Percentiles rank a stretch among this genome's conserved stretches.
Conservation (phyloP, 164 flowering plant genomes). For the Liquidambar formosana region DNA sequence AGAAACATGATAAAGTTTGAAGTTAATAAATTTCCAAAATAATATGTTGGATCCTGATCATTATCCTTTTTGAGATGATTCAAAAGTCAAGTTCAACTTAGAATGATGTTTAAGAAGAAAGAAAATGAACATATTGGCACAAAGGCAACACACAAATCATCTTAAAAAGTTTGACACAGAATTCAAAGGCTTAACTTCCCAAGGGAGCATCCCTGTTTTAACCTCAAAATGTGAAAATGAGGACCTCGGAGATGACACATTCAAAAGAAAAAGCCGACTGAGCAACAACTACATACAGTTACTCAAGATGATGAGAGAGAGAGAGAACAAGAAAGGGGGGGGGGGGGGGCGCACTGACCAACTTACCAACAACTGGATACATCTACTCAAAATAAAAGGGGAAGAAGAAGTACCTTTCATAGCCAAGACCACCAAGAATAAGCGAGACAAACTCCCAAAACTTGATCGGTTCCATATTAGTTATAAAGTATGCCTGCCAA, state of each 20-base stretch:
- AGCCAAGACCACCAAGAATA: slow-evolving; percentile 94
- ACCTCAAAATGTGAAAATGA: neutral
- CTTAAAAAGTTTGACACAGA: neutral
- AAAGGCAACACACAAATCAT: too few species aligned
- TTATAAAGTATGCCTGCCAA: slow-evolving; percentile 86
- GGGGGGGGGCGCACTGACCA: too few species aligned
- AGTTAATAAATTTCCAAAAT: too few species aligned
- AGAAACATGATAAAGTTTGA: too few species aligned
- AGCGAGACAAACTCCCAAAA: slow-evolving; percentile 94
- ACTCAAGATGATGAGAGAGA: neutral
- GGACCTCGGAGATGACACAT: neutral
- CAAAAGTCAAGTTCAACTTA: too few species aligned
- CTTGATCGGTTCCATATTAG: slow-evolving; percentile 91
- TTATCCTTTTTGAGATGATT: too few species aligned
- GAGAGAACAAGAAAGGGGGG: neutral
- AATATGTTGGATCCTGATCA: too few species aligned
- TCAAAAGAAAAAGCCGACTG: too few species aligned
- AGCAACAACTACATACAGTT: neutral
- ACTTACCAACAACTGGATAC: too few species aligned
- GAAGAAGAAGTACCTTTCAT: slow-evolving; percentile 60
- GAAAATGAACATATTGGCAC: too few species aligned
- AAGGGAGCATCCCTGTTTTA: neutral
- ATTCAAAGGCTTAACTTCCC: neutral
- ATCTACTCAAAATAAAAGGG: neutral
- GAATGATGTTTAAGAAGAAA: too few species aligned